These are phyloP conservation scores for Theobroma cacao DNA, from an alignment of 345 rosid species.

Conservation along the genomic window DNA sequence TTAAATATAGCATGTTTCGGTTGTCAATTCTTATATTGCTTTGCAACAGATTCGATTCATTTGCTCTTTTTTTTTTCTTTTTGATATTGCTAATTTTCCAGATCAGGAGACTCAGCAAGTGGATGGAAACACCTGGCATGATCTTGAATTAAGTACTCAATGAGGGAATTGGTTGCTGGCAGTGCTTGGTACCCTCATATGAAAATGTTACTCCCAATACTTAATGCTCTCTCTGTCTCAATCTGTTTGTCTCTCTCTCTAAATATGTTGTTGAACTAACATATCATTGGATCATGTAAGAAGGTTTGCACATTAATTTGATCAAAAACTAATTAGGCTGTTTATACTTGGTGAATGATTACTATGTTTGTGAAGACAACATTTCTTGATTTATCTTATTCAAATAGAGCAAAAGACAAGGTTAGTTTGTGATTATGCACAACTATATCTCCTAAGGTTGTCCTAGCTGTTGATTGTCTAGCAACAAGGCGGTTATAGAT, in stretches of 20 bases:
- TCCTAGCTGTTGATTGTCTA: background rate
- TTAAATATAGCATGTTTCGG: background rate
- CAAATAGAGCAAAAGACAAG: background rate
- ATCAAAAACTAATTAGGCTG: background rate
- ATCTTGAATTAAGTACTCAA: slow-evolving; percentile 68
- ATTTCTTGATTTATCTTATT: background rate
- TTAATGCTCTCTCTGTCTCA: background rate
- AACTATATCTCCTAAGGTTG: background rate
- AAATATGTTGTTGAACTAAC: background rate
- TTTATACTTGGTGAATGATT: background rate
- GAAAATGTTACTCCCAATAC: background rate
- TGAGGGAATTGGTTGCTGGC: slow-evolving; percentile 21
- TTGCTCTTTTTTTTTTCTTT: background rate
- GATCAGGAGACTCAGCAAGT: slow-evolving; percentile 73
- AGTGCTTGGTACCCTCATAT: background rate
- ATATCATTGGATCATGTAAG: background rate
- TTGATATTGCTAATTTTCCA: slow-evolving; percentile 26
- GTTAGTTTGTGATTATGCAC: background rate
- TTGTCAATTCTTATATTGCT: background rate
- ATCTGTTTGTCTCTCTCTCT: background rate
- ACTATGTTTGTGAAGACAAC: background rate
- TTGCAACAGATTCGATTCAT: background rate
- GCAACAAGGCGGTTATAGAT: background rate
- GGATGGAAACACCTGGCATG: slow-evolving; percentile 76
- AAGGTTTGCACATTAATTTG: background rate